Evolutionary conservation across 345 rosid species (phyloP), one percentile per base, ranked within the genome.

Genomic region (Gossypium raimondii): DNA sequence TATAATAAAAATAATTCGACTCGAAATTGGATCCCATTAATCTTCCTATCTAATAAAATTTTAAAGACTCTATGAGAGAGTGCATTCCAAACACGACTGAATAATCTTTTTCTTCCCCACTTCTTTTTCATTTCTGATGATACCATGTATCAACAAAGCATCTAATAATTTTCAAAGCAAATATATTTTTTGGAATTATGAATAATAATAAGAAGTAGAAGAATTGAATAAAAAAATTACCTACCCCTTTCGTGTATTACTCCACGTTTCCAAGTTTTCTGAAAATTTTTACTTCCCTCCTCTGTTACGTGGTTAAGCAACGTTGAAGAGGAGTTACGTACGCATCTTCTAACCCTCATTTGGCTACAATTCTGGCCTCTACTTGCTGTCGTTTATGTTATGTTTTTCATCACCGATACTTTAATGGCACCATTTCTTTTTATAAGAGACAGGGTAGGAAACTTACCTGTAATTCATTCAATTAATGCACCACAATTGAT

Each of bases 331-430:
- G 61, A 70, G 73, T 29, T 70, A n/a, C 47, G n/a, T 43, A 70
- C 60, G 73, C 47, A 70, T 70, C 51, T 71, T 20, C 52, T 41
- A 72, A 9, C 64, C 11, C 44, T 12, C 51, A 13, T 56, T 58
- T 72, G 41, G 60, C 73, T 70, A 25, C 60, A 51, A 51, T 51
- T 51, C 60, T 52, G 60, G 73, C 73, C 45, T 70, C 60, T 29
- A n/a, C 60, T 17, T 29, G 29, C 73, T 29, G 60, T 29, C 27
- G 11, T 52, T 27, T 51, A 17, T 51, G 16, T 51, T 17, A 50
- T 16, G 41, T 34, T 34, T 34, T 34, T 14, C 18, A 14, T 14
- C 20, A 8, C 20, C 2, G 45, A 29, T 27, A 16, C 11, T 34
- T 14, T 7, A 62, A 34, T 34, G 45, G 7, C 47, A 29, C 11